These are phyloP conservation scores for Lentinula aciculospora DNA, from an alignment of 768 basidiomycete species.

Conservation along the genomic window DNA sequence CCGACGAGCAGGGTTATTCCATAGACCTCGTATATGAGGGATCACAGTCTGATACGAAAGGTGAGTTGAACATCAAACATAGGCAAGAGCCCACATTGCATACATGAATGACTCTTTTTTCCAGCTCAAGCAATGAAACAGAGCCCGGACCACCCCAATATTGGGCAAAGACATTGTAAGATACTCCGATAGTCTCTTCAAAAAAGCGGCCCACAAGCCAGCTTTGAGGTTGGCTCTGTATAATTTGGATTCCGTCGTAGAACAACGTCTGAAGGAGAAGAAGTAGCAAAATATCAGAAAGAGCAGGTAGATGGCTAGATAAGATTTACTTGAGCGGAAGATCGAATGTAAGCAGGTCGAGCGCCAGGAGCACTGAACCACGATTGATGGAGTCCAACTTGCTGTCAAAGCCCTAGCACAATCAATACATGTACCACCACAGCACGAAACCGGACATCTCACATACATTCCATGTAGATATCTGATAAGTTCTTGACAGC, in stretches of 20 bases:
- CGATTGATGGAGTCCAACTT: conserved; percentile 41
- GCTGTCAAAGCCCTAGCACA: conserved; percentile 25
- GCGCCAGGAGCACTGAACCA: conserved; percentile 37
- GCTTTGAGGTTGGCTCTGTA: conserved; percentile 41
- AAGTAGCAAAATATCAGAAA: background rate
- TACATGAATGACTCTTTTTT: conserved; percentile 39
- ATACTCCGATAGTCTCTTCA: conserved; percentile 52
- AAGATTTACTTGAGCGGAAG: conserved; percentile 50
- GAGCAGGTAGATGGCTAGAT: background rate
- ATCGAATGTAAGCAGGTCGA: conserved; percentile 55
- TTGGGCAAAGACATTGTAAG: conserved; percentile 40
- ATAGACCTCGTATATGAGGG: conserved; percentile 53
- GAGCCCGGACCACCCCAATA: conserved; percentile 30
- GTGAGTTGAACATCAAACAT: background rate
- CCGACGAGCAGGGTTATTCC: conserved; percentile 65
- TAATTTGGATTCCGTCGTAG: conserved; percentile 48
- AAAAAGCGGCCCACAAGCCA: conserved; percentile 66
- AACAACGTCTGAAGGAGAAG: conserved; percentile 42
- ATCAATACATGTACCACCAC: background rate
- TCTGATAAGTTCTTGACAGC: conserved; percentile 35
- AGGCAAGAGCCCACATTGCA: conserved; percentile 4
- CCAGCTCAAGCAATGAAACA: conserved; percentile 33
- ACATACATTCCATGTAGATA: conserved; percentile 51
- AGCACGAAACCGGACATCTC: background rate
- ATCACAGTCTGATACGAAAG: conserved; percentile 43